These are phyloP conservation scores for Dactylellina haptotyla DNA, from an alignment of 2,329 filamentous ascomycete species.

Conservation along the genomic window DNA sequence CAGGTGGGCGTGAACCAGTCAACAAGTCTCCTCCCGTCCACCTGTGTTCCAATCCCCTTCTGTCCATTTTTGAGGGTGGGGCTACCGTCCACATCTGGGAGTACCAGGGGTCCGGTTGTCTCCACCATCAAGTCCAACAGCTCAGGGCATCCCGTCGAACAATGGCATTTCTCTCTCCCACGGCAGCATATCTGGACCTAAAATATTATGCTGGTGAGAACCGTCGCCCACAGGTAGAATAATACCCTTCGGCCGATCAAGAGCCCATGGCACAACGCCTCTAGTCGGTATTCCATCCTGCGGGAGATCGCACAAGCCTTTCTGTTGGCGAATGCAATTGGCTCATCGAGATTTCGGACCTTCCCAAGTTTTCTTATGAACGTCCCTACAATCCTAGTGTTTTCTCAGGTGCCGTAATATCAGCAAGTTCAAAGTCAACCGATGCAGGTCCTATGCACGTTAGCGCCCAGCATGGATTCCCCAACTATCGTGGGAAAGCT, in stretches of 20 bases:
- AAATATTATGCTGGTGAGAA: slow-evolving; percentile 15
- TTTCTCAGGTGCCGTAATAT: background rate
- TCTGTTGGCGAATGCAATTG: slow-evolving; percentile 24
- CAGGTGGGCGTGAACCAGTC: slow-evolving; percentile 15
- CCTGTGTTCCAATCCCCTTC: slow-evolving; percentile 41
- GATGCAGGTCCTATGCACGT: slow-evolving; percentile 54
- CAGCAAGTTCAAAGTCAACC: slow-evolving; percentile 8
- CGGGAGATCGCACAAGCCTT: slow-evolving; percentile 11
- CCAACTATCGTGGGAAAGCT: slow-evolving; percentile 48
- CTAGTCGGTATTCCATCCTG: slow-evolving; percentile 4
- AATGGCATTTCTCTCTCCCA: slow-evolving; percentile 35
- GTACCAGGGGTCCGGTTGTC: slow-evolving; percentile 46
- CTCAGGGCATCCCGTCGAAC: slow-evolving; percentile 35
- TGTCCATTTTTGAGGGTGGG: slow-evolving; percentile 43
- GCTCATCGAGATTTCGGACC: background rate
- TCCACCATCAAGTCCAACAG: slow-evolving; percentile 25
- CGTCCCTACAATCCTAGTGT: background rate
- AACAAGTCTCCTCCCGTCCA: slow-evolving; percentile 35
- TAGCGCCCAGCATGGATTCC: slow-evolving; percentile 55
- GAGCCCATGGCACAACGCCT: background rate
- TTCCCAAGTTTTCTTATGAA: background rate
- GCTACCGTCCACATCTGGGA: slow-evolving; percentile 42
- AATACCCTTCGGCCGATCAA: background rate
- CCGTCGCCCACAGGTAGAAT: background rate
- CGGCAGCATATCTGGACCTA: background rate